A percentile compares a stretch with the other conserved stretches of the same genome.
Conservation (phyloP, 2,329 filamentous ascomycete species). For the Aureobasidium sp. region DNA sequence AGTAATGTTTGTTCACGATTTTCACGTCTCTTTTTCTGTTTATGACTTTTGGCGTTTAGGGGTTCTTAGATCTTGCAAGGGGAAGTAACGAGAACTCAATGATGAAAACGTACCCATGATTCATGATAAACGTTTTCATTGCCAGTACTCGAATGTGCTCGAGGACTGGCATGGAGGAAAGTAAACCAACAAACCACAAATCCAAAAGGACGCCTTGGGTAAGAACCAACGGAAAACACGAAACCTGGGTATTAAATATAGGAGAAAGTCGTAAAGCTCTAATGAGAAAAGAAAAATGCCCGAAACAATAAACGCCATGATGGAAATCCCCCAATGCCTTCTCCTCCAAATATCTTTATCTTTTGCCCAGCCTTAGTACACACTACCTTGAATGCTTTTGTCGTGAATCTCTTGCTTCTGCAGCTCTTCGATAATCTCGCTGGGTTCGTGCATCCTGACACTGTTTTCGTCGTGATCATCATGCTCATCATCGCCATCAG, state of each 20-base stretch:
- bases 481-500: slow-evolving; percentile 14
- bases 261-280: no score
- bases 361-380: slow-evolving; percentile 17
- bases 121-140: accelerated
- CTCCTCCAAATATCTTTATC: not conserved
- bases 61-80: no score
- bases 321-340: not conserved
- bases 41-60: not conserved
- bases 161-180: no score
- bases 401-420: slow-evolving; percentile 22
- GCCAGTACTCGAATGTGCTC: no score
- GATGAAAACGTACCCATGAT: no score
- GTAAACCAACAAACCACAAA: no score
- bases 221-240: no score
- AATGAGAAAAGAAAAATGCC: not conserved
- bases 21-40: not conserved
- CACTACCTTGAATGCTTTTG: slow-evolving; percentile 22
- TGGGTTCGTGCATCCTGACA: not conserved
- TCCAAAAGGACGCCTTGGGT: no score
- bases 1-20: not conserved
- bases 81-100: no score
- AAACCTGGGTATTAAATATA: no score
- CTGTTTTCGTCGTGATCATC: not conserved
- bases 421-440: slow-evolving; percentile 8
- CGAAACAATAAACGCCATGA: not conserved